Evolutionary conservation across 164 flowering plant genomes (phyloP).

Genomic region (Sedum album): DNA sequence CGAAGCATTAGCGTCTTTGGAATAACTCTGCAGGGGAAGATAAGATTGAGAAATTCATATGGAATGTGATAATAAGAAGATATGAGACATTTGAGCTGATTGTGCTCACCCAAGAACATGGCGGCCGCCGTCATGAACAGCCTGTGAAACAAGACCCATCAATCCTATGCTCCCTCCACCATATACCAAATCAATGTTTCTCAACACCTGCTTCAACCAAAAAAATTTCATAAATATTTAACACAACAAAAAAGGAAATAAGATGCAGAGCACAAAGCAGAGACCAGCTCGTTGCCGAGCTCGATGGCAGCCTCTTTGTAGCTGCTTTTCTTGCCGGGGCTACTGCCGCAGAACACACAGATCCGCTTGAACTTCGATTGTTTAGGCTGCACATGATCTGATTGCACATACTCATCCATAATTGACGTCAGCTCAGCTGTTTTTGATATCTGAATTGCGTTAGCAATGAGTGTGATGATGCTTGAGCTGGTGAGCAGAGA

Average conservation of each 20-base stretch:
- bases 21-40: too few relatives aligned
- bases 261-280: too few relatives aligned
- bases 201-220: slow-evolving; percentile 37
- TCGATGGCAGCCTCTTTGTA: slow-evolving; percentile 43
- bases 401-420: background rate
- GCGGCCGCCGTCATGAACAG: slow-evolving; percentile 67
- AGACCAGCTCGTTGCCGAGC: slow-evolving; percentile 41
- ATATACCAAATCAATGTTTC: slow-evolving; percentile 44
- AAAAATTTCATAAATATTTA: too few relatives aligned
- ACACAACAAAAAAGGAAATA: too few relatives aligned
- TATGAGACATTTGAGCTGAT: background rate
- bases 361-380: slow-evolving; percentile 38
- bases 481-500: background rate
- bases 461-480: background rate
- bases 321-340: slow-evolving; percentile 37
- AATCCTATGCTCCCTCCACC: slow-evolving; percentile 50
- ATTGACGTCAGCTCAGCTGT: background rate
- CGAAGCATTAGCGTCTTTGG: slow-evolving; percentile 51
- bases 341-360: too few relatives aligned
- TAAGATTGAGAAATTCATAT: too few relatives aligned
- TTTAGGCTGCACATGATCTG: background rate
- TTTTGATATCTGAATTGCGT: background rate
- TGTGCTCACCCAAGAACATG: slow-evolving; percentile 64
- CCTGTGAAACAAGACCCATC: slow-evolving; percentile 58
- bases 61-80: too few relatives aligned